These are phyloP conservation scores for Vaccinium macrocarpon DNA, from an alignment of 148 eudicot species.

Conservation along the genomic window DNA sequence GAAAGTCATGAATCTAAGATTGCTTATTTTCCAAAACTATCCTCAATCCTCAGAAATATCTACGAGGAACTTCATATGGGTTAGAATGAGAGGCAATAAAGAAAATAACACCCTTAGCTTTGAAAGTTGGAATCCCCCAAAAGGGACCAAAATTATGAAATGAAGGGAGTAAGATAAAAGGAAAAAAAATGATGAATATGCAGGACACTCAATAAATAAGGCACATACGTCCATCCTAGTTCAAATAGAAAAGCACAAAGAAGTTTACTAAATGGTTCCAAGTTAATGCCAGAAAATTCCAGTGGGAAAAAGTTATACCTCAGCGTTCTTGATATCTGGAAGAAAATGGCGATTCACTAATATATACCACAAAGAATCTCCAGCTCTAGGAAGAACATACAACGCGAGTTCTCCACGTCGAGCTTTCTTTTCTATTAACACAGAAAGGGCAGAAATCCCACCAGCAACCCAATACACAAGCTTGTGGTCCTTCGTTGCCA, in stretches of 20 bases:
- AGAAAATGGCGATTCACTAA: slow-evolving; percentile 80
- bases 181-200: background rate
- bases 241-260: background rate
- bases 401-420: slow-evolving; percentile 89
- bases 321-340: slow-evolving; percentile 81
- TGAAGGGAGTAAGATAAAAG: background rate
- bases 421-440: slow-evolving; percentile 83
- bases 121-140: too few relatives aligned
- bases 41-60: too few relatives aligned
- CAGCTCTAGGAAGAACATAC: slow-evolving; percentile 96
- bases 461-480: slow-evolving; percentile 96
- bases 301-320: slow-evolving; percentile 47
- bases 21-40: too few relatives aligned
- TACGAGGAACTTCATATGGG: too few relatives aligned
- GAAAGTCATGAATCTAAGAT: too few relatives aligned
- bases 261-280: background rate
- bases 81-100: too few relatives aligned
- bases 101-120: too few relatives aligned
- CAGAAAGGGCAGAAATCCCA: slow-evolving; percentile 83
- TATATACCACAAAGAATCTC: slow-evolving; percentile 91
- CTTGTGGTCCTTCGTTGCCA: slow-evolving; percentile 87
- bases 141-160: too few relatives aligned
- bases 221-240: background rate
- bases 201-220: background rate
- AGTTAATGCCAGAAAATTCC: background rate